Percentiles rank a stretch among this genome's conserved stretches.
These are phyloP conservation scores for Amanita rimosa DNA, from an alignment of 768 basidiomycete genomes.

Conservation along the genomic window DNA sequence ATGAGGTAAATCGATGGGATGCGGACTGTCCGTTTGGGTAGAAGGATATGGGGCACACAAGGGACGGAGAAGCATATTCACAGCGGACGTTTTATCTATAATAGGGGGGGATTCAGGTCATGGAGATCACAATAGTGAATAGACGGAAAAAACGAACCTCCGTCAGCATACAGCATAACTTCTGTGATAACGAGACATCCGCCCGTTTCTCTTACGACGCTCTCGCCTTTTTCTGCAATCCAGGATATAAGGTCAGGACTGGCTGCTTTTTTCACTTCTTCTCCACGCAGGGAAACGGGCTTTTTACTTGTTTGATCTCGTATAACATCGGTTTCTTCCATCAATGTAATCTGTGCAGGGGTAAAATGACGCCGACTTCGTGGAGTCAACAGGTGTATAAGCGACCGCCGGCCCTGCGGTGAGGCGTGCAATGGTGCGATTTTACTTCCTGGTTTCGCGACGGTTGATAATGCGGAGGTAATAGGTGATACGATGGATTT, in stretches of 20 bases:
- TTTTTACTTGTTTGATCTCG: conserved; percentile 81
- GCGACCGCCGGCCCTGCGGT: conserved; percentile 69
- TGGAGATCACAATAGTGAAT: not conserved
- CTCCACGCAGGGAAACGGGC: conserved; percentile 42
- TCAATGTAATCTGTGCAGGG: conserved; percentile 58
- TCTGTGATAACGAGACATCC: conserved; percentile 73
- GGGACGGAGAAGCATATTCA: conserved; percentile 31
- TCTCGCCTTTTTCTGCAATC: conserved; percentile 50
- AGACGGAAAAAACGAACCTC: conserved; percentile 40
- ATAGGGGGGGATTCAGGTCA: not conserved
- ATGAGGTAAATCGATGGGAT: conserved; percentile 75
- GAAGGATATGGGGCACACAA: conserved; percentile 1
- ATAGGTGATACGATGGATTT: conserved; percentile 74
- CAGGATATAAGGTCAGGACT: conserved; percentile 67
- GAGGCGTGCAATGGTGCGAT: conserved; percentile 31
- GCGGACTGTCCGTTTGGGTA: conserved; percentile 20
- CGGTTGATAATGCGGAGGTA: conserved; percentile 52
- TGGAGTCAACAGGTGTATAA: conserved; percentile 77
- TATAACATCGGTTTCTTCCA: conserved; percentile 64
- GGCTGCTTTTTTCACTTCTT: conserved; percentile 64
- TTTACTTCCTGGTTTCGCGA: conserved; percentile 39
- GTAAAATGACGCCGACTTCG: conserved; percentile 83
- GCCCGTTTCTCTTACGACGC: conserved; percentile 61
- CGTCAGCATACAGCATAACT: conserved; percentile 76
- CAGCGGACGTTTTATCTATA: conserved; percentile 64